phyloP scores from a whole-genome alignment of 1,139 yeast species.

The Pichia sp. region DNA sequence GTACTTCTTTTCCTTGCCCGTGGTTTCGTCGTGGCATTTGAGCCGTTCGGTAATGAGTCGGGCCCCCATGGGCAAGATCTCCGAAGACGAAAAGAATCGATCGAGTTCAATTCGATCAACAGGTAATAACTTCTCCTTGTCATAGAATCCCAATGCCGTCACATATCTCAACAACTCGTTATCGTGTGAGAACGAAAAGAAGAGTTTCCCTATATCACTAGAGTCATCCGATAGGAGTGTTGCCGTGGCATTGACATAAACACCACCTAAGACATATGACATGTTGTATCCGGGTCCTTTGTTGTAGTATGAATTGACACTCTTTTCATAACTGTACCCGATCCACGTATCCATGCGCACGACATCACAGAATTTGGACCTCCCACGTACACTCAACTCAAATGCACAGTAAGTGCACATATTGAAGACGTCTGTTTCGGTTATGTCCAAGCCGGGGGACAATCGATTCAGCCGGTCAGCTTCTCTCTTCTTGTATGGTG shows the following conservation, averaged over 20 bases:
- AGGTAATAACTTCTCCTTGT: constrained; percentile 31
- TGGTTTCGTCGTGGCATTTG: constrained; percentile 32
- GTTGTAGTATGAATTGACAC: constrained; percentile 43
- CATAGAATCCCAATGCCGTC: constrained; percentile 43
- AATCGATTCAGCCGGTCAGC: constrained; percentile 29
- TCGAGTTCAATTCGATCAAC: constrained; percentile 34
- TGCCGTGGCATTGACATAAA: constrained; percentile 42
- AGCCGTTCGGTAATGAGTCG: constrained; percentile 26
- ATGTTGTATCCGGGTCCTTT: constrained; percentile 50
- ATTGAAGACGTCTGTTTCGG: constrained; percentile 37
- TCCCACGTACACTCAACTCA: constrained; percentile 48
- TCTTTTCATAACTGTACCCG: constrained; percentile 41
- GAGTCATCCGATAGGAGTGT: constrained; percentile 36
- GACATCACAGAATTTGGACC: constrained; percentile 45
- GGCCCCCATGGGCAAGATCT: constrained; percentile 52
- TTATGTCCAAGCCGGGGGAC: constrained; percentile 37
- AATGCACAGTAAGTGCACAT: constrained; percentile 48
- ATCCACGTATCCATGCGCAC: constrained; percentile 50
- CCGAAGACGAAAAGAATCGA: constrained; percentile 20
- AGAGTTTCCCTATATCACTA: constrained; percentile 24
- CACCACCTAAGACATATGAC: constrained; percentile 27
- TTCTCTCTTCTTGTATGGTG: constrained; percentile 12
- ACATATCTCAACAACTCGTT: constrained; percentile 44
- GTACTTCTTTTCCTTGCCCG: constrained; percentile 13
- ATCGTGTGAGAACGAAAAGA: constrained; percentile 49